Evolutionary conservation across 179 eudicot species (phyloP), one percentile per base, ranked within the genome.

Genomic region (Sideroxylon spinosum): DNA sequence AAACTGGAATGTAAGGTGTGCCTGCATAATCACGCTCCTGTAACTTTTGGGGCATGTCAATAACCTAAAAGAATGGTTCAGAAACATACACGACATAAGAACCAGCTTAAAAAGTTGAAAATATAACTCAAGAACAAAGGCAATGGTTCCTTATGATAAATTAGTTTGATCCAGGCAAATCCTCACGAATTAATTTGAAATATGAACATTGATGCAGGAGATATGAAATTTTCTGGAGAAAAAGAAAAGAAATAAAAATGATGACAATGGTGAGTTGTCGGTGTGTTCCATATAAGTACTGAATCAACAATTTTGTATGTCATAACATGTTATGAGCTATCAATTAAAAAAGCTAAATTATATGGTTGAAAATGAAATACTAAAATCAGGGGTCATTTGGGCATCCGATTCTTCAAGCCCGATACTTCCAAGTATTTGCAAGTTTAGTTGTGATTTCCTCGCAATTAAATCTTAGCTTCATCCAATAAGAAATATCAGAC

Each of bases 21-120:
- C 97, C 98, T 73, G 92, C 85, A 84, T 87, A 93, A 84, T 93
- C 98, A 57, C 89, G 91, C 82, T 93, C 95, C 78, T 83, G 91
- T 53, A 88, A 65, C 80, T 88, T 91, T 85, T 86, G 82, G 28
- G 87, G 81, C 62, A 84, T 84, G 80, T 88, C 91, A 32, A 84
- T 84, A 82, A 89, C 94, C 98, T 93, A 76, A 49, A 37, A 11
- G 26, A 65, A 73, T 22, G 53, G 53, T 13, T 19, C 56, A 65
- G 28, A 49, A 57, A 60, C 62, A 66, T 73, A 74, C 20, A 23
- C 57, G 28, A 80, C 63, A 72, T 59, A 20, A 67, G 13, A 60
- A 48, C 62, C 29, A 65, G 20, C 14, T 52, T 14, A 52, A n/a
- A 23, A 62, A 23, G 25, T 63, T 48, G 6, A 7, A 46, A 8